Percentiles rank a stretch among this genome's conserved stretches.
Evolutionary conservation across 2,329 filamentous ascomycete species (phyloP).

Genomic region (Colletotrichum tropicale): DNA sequence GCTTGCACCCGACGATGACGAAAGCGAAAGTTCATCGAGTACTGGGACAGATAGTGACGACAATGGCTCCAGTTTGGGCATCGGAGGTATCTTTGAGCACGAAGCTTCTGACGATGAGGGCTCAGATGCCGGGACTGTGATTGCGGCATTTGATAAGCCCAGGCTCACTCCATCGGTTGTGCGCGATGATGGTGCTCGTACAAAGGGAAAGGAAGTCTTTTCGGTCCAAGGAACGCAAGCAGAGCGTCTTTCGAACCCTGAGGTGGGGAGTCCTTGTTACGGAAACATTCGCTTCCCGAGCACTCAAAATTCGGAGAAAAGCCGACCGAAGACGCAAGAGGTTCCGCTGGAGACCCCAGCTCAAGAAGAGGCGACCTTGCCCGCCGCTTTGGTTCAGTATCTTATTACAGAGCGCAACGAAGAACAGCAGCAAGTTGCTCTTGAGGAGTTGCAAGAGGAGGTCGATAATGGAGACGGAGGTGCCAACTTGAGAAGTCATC

Average conservation of each 20-base stretch:
- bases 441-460: background rate
- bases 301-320: accelerated
- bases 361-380: background rate
- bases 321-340: background rate
- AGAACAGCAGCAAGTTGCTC: background rate
- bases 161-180: background rate
- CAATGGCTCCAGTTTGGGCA: background rate
- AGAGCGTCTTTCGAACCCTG: background rate
- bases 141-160: background rate
- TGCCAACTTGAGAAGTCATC: background rate
- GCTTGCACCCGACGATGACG: background rate
- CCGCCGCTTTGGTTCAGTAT: background rate
- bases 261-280: background rate
- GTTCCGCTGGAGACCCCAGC: background rate
- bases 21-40: background rate
- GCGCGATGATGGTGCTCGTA: accelerated
- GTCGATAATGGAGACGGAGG: background rate
- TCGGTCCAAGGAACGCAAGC: background rate
- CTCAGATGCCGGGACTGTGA: background rate
- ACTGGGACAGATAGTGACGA: background rate
- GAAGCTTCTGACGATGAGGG: background rate
- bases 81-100: no score
- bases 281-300: background rate
- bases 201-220: background rate
- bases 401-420: background rate